Conservation (phyloP, 2,329 filamentous ascomycete species). For the Neonectria hederae region DNA sequence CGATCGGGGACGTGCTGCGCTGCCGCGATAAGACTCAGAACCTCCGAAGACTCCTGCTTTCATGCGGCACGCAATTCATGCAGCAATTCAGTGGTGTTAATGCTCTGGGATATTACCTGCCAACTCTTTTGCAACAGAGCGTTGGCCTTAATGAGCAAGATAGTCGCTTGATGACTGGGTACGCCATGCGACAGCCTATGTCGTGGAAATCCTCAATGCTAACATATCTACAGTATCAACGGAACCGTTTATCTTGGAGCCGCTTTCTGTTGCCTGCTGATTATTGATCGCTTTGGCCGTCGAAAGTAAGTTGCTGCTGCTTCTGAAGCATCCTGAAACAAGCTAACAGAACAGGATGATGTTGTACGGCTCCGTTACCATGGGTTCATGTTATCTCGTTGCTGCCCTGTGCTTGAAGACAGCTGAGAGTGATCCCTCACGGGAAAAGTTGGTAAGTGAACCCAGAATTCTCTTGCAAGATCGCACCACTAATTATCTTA, state of each 20-base stretch:
- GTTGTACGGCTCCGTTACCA: slow-evolving; percentile 50
- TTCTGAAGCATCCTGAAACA: too few relatives aligned
- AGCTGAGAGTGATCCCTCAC: slow-evolving; percentile 44
- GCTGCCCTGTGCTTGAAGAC: slow-evolving; percentile 48
- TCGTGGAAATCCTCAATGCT: background rate
- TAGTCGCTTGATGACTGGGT: slow-evolving; percentile 62
- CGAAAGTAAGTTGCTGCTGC: slow-evolving; percentile 45
- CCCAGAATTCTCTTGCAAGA: accelerated
- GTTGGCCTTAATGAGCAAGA: slow-evolving; percentile 63
- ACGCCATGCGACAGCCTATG: background rate
- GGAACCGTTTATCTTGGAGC: slow-evolving; percentile 51
- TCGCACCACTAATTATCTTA: background rate
- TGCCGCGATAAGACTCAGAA: slow-evolving; percentile 51
- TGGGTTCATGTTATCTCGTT: slow-evolving; percentile 50
- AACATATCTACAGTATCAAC: slow-evolving; percentile 51
- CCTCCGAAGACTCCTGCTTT: slow-evolving; percentile 49
- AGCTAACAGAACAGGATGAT: slow-evolving; percentile 45
- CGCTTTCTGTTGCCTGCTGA: slow-evolving; percentile 49
- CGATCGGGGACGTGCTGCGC: slow-evolving; percentile 47
- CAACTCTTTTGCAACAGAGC: slow-evolving; percentile 63
- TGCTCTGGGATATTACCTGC: slow-evolving; percentile 57
- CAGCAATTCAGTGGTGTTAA: slow-evolving; percentile 58
- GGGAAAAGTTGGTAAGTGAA: slow-evolving; percentile 37
- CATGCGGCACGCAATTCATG: slow-evolving; percentile 59
- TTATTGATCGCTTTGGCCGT: slow-evolving; percentile 53